Evolutionary conservation across 345 rosid genomes (phyloP).

Genomic region (Aegle marmelos): DNA sequence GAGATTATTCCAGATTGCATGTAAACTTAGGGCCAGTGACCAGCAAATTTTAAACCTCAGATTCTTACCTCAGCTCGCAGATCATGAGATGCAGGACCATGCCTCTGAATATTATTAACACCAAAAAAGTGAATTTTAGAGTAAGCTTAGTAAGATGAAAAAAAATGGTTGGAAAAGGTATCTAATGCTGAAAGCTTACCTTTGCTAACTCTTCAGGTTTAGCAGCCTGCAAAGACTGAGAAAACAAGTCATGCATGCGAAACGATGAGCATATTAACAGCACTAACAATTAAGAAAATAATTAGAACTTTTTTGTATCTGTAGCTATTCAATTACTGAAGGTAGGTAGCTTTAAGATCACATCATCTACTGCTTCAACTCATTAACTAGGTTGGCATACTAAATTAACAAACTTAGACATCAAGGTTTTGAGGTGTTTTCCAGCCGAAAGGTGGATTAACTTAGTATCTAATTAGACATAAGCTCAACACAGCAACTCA

Average conservation of each 20-base stretch:
- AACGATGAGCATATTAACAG: not conserved
- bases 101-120: constrained; percentile 31
- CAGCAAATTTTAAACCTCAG: not conserved
- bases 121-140: constrained; percentile 2
- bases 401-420: not conserved
- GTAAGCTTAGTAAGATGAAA: not conserved
- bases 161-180: not conserved
- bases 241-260: not conserved
- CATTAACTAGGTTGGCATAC: not conserved
- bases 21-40: not conserved
- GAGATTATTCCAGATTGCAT: not conserved
- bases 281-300: not conserved
- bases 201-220: constrained; percentile 8
- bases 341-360: not conserved
- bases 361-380: not conserved
- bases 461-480: not conserved
- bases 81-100: constrained; percentile 33
- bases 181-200: constrained; percentile 7
- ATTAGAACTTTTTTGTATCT: not conserved
- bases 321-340: not conserved
- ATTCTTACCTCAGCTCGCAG: constrained; percentile 64
- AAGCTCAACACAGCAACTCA: not conserved
- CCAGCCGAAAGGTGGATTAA: not conserved
- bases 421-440: not conserved
- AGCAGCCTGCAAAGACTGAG: constrained; percentile 17